Evolutionary conservation across 2,329 filamentous ascomycete genomes (phyloP).

Genomic region (Didymella segeticola): DNA sequence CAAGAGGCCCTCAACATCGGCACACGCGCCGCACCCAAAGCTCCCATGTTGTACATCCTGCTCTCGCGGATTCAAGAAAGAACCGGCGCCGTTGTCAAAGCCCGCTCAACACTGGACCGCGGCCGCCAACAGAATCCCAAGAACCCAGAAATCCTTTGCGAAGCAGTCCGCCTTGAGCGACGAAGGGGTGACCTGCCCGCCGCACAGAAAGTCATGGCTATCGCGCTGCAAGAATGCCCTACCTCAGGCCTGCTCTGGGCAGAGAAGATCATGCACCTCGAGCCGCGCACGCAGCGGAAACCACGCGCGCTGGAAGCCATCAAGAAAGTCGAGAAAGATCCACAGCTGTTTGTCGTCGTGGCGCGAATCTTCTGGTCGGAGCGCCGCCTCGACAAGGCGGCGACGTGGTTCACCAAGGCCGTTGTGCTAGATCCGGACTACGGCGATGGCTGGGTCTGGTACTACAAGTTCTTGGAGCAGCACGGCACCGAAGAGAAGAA

Average conservation of each 20-base stretch:
- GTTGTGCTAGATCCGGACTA: slow-evolving; percentile 84
- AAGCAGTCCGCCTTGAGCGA: slow-evolving; percentile 91
- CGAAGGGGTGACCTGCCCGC: slow-evolving; percentile 83
- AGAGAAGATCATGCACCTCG: slow-evolving; percentile 95
- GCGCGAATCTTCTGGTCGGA: slow-evolving; percentile 97
- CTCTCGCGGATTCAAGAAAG: slow-evolving; percentile 88
- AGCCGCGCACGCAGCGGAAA: slow-evolving; percentile 89
- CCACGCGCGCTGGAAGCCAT: slow-evolving; percentile 91
- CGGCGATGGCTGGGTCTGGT: slow-evolving; percentile 98
- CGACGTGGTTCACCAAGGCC: slow-evolving; percentile 97
- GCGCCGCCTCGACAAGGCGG: slow-evolving; percentile 88
- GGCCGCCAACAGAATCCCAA: slow-evolving; percentile 88
- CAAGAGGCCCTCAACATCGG: slow-evolving; percentile 89
- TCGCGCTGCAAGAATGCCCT: slow-evolving; percentile 88
- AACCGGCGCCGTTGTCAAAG: slow-evolving; percentile 83
- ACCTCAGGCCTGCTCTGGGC: slow-evolving; percentile 87
- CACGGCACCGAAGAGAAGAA: slow-evolving; percentile 96
- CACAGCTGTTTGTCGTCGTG: slow-evolving; percentile 86
- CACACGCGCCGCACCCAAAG: slow-evolving; percentile 83
- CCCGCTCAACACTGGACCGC: slow-evolving; percentile 89
- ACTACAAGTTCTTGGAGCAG: slow-evolving; percentile 89
- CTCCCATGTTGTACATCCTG: slow-evolving; percentile 87
- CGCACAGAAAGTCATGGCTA: slow-evolving; percentile 91
- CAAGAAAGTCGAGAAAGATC: slow-evolving; percentile 94
- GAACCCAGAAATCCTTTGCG: slow-evolving; percentile 83